Percentiles rank a stretch among this genome's conserved stretches.
Evolutionary conservation across 176 grass and related monocot species (phyloP).

Genomic region (Avena insularis): DNA sequence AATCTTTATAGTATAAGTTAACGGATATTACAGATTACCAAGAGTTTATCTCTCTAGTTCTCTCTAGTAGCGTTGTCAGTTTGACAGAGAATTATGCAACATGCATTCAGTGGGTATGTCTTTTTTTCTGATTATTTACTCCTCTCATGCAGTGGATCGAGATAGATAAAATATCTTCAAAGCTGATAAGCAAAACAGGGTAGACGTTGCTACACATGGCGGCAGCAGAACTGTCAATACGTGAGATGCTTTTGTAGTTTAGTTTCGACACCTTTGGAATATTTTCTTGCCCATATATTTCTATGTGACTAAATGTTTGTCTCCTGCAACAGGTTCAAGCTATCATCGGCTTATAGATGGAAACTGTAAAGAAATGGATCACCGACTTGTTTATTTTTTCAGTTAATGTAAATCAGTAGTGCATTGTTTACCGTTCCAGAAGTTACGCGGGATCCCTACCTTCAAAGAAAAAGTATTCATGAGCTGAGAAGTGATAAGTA

Average conservation of each 20-base stretch:
- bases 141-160: slow-evolving; percentile 19
- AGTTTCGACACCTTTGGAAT: not conserved
- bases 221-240: not conserved
- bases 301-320: not conserved
- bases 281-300: not conserved
- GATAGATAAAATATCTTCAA: slow-evolving; percentile 14
- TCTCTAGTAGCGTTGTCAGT: not conserved
- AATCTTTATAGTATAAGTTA: not conserved
- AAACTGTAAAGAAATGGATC: slow-evolving; percentile 3
- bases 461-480: no score
- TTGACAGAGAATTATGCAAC: not conserved
- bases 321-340: slow-evolving; percentile 12
- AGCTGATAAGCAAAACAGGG: not conserved
- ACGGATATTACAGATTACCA: not conserved
- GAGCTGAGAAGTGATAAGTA: no score
- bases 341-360: not conserved
- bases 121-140: not conserved
- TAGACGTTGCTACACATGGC: not conserved
- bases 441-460: not conserved
- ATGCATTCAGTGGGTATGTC: not conserved
- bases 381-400: not conserved
- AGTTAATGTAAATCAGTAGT: not conserved
- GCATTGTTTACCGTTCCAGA: not conserved
- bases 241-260: not conserved
- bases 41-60: not conserved